phyloP scores from a whole-genome alignment of 2,329 filamentous ascomycete species.

The Alternaria tenuissima region DNA sequence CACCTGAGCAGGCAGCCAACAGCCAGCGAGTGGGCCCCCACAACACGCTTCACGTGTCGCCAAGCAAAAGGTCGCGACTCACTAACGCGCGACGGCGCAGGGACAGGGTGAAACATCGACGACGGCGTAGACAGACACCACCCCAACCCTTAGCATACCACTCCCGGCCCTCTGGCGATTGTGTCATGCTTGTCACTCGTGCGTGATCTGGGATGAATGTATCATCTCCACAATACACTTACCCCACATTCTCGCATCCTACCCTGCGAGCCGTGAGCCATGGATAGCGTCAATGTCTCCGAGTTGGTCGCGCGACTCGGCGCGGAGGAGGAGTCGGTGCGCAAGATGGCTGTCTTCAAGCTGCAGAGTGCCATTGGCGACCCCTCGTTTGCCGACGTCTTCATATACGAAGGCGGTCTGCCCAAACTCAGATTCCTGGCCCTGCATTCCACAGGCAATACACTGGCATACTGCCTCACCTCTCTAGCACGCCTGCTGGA shows the following conservation, averaged over 20 bases:
- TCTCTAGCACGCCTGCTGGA: slow-evolving; percentile 87
- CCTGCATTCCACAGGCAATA: slow-evolving; percentile 88
- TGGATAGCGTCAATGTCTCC: slow-evolving; percentile 65
- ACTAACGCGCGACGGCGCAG: slow-evolving; percentile 24
- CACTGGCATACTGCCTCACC: slow-evolving; percentile 91
- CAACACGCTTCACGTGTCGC: slow-evolving; percentile 37
- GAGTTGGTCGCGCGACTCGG: slow-evolving; percentile 67
- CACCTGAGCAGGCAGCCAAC: slow-evolving; percentile 14
- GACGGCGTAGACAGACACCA: slow-evolving; percentile 7
- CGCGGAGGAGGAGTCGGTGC: slow-evolving; percentile 81
- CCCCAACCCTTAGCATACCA: slow-evolving; percentile 9
- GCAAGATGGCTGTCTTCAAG: slow-evolving; percentile 99
- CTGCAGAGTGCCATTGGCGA: slow-evolving; percentile 95
- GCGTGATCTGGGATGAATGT: slow-evolving; percentile 25
- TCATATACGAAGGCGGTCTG: slow-evolving; percentile 88
- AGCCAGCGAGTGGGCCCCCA: slow-evolving; percentile 21
- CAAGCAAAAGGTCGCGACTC: slow-evolving; percentile 23
- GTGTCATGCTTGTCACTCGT: slow-evolving; percentile 13
- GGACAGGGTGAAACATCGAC: slow-evolving; percentile 12
- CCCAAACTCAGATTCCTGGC: slow-evolving; percentile 82
- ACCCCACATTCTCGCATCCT: slow-evolving; percentile 23
- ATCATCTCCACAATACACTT: slow-evolving; percentile 12
- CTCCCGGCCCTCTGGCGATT: slow-evolving; percentile 8
- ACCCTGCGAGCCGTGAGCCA: slow-evolving; percentile 34
- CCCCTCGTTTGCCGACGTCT: slow-evolving; percentile 94